A percentile compares a stretch with the other conserved stretches of the same genome.
Evolutionary conservation across 2,329 filamentous ascomycete species (phyloP).

Genomic region (Diaporthe vaccinii): DNA sequence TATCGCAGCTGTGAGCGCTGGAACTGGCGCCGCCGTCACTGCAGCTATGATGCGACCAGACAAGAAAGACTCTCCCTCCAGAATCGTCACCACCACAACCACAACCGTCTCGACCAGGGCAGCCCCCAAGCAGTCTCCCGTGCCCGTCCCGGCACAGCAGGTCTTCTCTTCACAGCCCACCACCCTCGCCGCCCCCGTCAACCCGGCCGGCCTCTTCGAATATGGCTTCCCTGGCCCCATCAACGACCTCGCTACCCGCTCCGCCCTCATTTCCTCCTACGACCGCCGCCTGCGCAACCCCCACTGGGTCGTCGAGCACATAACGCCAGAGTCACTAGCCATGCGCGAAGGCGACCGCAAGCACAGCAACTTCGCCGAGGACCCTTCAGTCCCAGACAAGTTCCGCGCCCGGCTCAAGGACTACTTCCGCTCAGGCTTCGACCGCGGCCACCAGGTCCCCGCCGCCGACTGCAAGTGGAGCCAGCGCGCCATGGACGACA

Average conservation of each 20-base stretch:
- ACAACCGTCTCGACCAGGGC: constrained; percentile 49
- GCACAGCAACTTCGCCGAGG: constrained; percentile 86
- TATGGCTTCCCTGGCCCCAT: constrained; percentile 95
- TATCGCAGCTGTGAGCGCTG: constrained; percentile 81
- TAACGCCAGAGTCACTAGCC: constrained; percentile 87
- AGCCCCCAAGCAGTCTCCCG: constrained; percentile 49
- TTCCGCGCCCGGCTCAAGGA: constrained; percentile 93
- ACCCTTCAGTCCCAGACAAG: constrained; percentile 81
- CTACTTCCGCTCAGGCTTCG: constrained; percentile 95
- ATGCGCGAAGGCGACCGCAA: constrained; percentile 84
- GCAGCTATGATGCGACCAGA: constrained; percentile 70
- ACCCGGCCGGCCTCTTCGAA: constrained; percentile 83
- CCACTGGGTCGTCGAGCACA: constrained; percentile 95
- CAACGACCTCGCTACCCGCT: constrained; percentile 82
- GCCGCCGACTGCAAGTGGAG: constrained; percentile 97
- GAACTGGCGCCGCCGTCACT: constrained; percentile 81
- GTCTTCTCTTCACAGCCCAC: constrained; percentile 55
- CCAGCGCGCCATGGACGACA: constrained; percentile 94
- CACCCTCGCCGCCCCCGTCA: constrained; percentile 65
- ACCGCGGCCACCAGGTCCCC: constrained; percentile 96
- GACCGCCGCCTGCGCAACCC: constrained; percentile 94
- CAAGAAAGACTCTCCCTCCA: constrained; percentile 55
- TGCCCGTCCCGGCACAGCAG: constrained; percentile 71
- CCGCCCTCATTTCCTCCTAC: constrained; percentile 86
- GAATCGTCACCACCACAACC: constrained; percentile 51